These are phyloP conservation scores for Persicaria tinctoria DNA, from an alignment of 148 eudicot genomes.

Conservation along the genomic window DNA sequence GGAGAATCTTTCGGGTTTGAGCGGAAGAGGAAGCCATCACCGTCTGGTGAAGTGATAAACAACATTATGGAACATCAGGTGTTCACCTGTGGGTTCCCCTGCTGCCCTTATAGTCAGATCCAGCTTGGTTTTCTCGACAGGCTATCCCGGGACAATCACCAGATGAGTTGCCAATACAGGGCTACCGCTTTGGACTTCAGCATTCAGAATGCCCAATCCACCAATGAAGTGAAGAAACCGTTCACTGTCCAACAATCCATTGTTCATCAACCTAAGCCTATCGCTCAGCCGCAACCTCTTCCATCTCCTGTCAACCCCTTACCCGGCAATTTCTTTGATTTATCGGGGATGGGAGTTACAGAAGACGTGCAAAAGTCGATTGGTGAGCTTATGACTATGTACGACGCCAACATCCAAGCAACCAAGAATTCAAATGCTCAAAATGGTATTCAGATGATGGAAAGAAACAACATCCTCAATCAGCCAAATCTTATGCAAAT, in stretches of 20 bases:
- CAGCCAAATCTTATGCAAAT: conserved; percentile 19
- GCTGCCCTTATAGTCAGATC: conserved; percentile 44
- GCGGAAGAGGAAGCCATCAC: conserved; percentile 43
- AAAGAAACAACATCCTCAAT: conserved; percentile 25
- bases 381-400: conserved; percentile 43
- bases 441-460: conserved; percentile 17
- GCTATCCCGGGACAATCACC: conserved; percentile 47
- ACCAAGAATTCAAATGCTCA: conserved; percentile 23
- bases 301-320: conserved; percentile 10
- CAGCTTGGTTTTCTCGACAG: conserved; percentile 39
- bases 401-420: conserved; percentile 41
- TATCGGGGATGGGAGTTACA: conserved; percentile 36
- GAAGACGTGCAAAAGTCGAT: conserved; percentile 60
- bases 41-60: conserved; percentile 23
- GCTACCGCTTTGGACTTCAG: conserved; percentile 21
- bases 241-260: conserved; percentile 31
- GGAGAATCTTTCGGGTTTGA: conserved; percentile 35
- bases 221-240: conserved; percentile 34
- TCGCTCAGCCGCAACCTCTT: conserved; percentile 10
- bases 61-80: conserved; percentile 30
- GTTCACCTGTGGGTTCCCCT: conserved; percentile 43
- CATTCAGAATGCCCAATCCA: conserved; percentile 20
- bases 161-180: conserved; percentile 34
- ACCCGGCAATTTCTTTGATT: conserved; percentile 26
- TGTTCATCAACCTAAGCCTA: conserved; percentile 27